Percentiles rank a stretch among this genome's conserved stretches.
Conservation (phyloP, 164 flowering plant species). For the Umbilicus rupestris region DNA sequence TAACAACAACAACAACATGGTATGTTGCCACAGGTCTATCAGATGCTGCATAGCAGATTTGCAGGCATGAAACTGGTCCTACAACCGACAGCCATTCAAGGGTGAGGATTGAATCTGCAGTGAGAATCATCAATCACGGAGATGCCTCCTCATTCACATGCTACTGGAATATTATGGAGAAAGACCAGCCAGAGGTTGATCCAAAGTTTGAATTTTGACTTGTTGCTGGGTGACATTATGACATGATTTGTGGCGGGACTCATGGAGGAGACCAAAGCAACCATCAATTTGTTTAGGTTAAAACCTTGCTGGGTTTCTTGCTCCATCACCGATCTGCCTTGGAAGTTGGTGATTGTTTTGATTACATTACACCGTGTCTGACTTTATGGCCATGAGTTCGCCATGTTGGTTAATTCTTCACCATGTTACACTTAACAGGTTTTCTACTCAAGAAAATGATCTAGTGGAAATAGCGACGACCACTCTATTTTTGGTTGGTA, state of each 20-base stretch:
- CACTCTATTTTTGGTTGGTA: too few species aligned
- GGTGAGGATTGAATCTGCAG: constrained; percentile 1
- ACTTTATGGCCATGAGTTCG: not conserved
- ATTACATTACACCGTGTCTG: not conserved
- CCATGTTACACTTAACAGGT: not conserved
- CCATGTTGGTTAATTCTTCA: constrained; percentile 1
- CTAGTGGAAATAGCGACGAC: not conserved
- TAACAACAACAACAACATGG: constrained; percentile 4
- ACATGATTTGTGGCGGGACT: constrained; percentile 4
- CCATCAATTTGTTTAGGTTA: not conserved
- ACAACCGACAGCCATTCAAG: constrained; percentile 2
- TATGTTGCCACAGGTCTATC: too few species aligned
- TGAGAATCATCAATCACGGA: constrained; percentile 7
- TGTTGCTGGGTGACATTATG: not conserved
- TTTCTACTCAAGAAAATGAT: too few species aligned
- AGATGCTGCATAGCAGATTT: not conserved
- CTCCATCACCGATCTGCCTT: not conserved
- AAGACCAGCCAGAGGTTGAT: not conserved
- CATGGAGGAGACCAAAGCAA: not conserved
- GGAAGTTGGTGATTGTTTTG: not conserved
- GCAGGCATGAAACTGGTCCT: not conserved
- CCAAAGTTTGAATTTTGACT: not conserved
- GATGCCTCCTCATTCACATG: constrained; percentile 2
- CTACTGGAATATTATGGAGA: not conserved
- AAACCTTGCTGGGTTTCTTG: not conserved